phyloP scores from a whole-genome alignment of 169 alveolate genomes.

The Eimeria brunetti region DNA sequence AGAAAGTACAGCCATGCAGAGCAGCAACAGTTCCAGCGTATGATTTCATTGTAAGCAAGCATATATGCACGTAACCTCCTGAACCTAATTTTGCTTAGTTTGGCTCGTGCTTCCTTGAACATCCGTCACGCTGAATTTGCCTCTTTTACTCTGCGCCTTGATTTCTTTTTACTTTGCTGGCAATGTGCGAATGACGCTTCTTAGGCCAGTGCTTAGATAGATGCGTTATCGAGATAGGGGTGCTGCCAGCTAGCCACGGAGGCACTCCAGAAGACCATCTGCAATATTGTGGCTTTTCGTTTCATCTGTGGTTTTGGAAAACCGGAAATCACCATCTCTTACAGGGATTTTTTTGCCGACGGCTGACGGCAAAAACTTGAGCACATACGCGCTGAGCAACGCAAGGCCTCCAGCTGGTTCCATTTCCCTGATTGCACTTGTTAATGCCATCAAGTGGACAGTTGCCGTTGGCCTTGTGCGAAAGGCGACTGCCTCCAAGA shows the following conservation, averaged over 20 bases:
- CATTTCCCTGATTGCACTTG: background rate
- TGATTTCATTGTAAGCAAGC: background rate
- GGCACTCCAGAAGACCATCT: background rate
- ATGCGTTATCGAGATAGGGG: too few relatives aligned
- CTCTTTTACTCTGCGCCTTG: background rate
- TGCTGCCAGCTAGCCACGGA: background rate
- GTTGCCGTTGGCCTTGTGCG: background rate
- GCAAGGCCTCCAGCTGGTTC: slow-evolving; percentile 43
- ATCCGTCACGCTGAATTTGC: background rate
- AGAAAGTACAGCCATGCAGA: background rate
- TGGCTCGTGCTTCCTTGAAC: background rate
- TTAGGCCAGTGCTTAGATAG: too few relatives aligned
- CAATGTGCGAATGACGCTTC: too few relatives aligned
- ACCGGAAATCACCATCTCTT: background rate
- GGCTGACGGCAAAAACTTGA: slow-evolving; percentile 11
- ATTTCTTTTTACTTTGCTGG: too few relatives aligned
- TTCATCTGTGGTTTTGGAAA: background rate
- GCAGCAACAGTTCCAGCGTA: background rate
- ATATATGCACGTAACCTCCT: background rate
- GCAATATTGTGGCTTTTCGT: background rate
- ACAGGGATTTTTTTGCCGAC: background rate
- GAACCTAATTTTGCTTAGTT: background rate
- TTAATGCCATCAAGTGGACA: background rate
- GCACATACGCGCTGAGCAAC: slow-evolving; percentile 62
- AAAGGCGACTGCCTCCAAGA: slow-evolving; percentile 35